A percentile compares a stretch with the other conserved stretches of the same genome.
These are phyloP conservation scores for Cercospora sp. DNA, from an alignment of 2,329 filamentous ascomycete species.

Conservation along the genomic window DNA sequence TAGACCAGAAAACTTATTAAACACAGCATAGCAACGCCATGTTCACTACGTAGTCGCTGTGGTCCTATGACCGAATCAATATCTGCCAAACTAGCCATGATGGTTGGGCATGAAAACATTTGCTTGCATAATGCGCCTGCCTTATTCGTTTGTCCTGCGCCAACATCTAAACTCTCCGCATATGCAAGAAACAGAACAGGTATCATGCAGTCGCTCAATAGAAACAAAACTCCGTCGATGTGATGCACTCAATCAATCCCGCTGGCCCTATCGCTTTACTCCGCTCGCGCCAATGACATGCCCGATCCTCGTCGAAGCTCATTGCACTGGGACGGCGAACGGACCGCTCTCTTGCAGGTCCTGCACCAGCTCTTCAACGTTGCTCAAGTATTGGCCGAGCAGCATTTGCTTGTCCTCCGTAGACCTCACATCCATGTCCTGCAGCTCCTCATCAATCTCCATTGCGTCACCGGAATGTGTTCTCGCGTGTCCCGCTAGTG, in stretches of 20 bases:
- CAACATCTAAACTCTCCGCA: not conserved
- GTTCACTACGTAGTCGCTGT: not conserved
- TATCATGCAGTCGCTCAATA: slow-evolving; percentile 13
- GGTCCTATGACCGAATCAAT: not conserved
- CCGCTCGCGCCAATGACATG: not conserved
- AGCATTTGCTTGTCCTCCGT: slow-evolving; percentile 81
- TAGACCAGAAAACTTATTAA: not conserved
- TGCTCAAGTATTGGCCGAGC: slow-evolving; percentile 74
- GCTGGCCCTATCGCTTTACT: not conserved
- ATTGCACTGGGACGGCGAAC: slow-evolving; percentile 45
- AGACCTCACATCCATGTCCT: slow-evolving; percentile 53
- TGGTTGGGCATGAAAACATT: not conserved
- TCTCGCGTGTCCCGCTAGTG: slow-evolving; percentile 29
- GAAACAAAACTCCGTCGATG: not conserved
- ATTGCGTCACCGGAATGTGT: slow-evolving; percentile 39
- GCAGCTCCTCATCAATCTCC: slow-evolving; percentile 37
- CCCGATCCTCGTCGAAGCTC: not conserved
- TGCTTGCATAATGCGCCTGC: not conserved
- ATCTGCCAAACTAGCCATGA: not conserved
- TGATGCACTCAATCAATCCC: not conserved
- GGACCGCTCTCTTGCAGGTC: slow-evolving; percentile 75
- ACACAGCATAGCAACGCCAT: not conserved
- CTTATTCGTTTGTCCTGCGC: not conserved
- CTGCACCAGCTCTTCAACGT: slow-evolving; percentile 79
- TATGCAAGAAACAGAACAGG: slow-evolving; percentile 4